Percentiles rank a stretch among this genome's conserved stretches.
These are phyloP conservation scores for Sporodiniella umbellata DNA, from an alignment of 371 early-diverging fungal genomes.

Conservation along the genomic window DNA sequence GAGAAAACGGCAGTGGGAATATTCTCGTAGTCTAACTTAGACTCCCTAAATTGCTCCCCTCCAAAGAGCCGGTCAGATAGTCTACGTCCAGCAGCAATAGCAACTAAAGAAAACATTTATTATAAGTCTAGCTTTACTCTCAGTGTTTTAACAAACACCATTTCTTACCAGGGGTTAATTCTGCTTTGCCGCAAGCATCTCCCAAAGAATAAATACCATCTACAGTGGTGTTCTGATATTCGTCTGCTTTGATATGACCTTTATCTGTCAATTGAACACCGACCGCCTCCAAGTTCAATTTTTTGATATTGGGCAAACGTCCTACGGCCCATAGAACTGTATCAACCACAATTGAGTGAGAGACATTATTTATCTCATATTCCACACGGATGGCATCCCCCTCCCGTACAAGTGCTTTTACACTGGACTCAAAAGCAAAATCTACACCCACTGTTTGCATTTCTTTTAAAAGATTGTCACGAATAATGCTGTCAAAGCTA, in stretches of 20 bases:
- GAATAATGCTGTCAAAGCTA: slow-evolving; percentile 88
- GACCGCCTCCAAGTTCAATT: slow-evolving; percentile 65
- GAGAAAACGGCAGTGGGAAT: slow-evolving; percentile 97
- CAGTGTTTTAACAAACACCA: background rate
- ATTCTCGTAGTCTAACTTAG: slow-evolving; percentile 90
- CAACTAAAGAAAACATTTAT: slow-evolving; percentile 52
- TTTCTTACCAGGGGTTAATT: slow-evolving; percentile 84
- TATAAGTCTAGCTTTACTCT: too few relatives aligned
- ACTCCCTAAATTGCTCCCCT: slow-evolving; percentile 49
- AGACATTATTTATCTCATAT: slow-evolving; percentile 35
- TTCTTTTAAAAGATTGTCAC: slow-evolving; percentile 76
- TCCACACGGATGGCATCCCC: slow-evolving; percentile 35
- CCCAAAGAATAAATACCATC: slow-evolving; percentile 87
- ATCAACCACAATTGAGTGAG: slow-evolving; percentile 55
- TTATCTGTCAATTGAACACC: slow-evolving; percentile 61
- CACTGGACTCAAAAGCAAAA: slow-evolving; percentile 67
- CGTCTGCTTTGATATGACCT: slow-evolving; percentile 77
- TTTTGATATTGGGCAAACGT: slow-evolving; percentile 72
- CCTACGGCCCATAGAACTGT: slow-evolving; percentile 88
- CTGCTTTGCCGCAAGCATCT: slow-evolving; percentile 89
- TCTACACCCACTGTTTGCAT: slow-evolving; percentile 72
- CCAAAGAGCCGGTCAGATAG: slow-evolving; percentile 94
- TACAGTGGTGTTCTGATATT: slow-evolving; percentile 80
- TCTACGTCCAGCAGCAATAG: slow-evolving; percentile 93
- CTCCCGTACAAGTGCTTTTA: slow-evolving; percentile 45